A percentile compares a stretch with the other conserved stretches of the same genome.
phyloP scores from a whole-genome alignment of 2,329 filamentous ascomycete species.

The Aureobasidium melanogenum region DNA sequence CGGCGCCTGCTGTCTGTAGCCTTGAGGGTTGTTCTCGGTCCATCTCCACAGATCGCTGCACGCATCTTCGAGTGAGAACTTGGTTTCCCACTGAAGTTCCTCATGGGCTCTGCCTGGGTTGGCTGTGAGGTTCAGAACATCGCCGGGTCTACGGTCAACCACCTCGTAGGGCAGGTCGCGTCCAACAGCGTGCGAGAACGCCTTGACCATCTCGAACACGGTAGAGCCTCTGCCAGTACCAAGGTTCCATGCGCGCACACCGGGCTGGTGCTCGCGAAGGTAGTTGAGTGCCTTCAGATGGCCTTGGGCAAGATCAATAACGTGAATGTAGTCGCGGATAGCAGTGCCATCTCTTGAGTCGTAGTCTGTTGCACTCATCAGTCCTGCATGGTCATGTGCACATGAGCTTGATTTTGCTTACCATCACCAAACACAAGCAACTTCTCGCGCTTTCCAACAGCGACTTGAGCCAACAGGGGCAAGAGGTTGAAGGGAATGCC shows the following conservation, averaged over 20 bases:
- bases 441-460: constrained; percentile 89
- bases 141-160: constrained; percentile 69
- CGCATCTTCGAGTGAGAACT: constrained; percentile 82
- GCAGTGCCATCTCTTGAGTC: constrained; percentile 80
- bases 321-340: constrained; percentile 97
- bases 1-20: constrained; percentile 87
- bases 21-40: constrained; percentile 94
- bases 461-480: constrained; percentile 88
- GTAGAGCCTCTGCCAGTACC: constrained; percentile 92
- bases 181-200: constrained; percentile 81
- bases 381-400: not conserved
- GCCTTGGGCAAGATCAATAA: constrained; percentile 77
- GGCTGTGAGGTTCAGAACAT: constrained; percentile 90
- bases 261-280: constrained; percentile 73
- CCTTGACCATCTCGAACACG: constrained; percentile 94
- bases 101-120: constrained; percentile 79
- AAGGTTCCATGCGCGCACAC: constrained; percentile 92
- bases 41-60: constrained; percentile 94
- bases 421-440: constrained; percentile 89
- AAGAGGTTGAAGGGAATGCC: constrained; percentile 94
- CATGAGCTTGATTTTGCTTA: constrained; percentile 36
- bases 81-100: constrained; percentile 87
- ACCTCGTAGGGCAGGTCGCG: constrained; percentile 81
- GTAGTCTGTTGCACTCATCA: constrained; percentile 59
- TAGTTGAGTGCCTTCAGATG: constrained; percentile 87